phyloP scores from a whole-genome alignment of 176 grass and related monocot genomes.

The Musa itinerans region DNA sequence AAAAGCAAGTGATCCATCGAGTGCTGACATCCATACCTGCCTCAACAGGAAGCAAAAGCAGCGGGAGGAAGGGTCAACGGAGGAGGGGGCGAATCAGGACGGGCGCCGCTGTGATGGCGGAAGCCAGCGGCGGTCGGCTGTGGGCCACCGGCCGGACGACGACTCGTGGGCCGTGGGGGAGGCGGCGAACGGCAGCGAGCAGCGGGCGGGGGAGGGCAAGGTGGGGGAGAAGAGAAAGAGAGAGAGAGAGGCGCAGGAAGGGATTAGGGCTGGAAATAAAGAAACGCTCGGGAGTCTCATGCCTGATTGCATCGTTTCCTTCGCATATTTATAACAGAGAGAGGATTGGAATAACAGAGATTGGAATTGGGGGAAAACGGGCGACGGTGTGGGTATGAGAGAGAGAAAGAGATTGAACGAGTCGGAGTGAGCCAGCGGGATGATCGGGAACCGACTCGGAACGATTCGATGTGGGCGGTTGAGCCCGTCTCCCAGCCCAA shows the following conservation, averaged over 20 bases:
- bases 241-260: background rate
- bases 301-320: background rate
- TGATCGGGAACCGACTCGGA: background rate
- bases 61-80: no score
- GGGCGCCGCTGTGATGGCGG: no score
- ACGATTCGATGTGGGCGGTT: background rate
- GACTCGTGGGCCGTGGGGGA: no score
- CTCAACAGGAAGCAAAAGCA: no score
- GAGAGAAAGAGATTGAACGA: constrained; percentile 1
- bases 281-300: background rate
- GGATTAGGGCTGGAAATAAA: background rate
- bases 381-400: background rate
- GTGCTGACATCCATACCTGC: no score
- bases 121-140: no score
- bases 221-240: background rate
- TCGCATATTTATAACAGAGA: constrained; percentile 1
- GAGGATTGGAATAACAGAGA: background rate
- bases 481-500: background rate
- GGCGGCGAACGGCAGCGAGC: background rate
- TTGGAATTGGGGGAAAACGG: background rate
- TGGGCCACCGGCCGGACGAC: no score
- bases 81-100: no score
- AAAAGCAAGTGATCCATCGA: no score
- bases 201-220: background rate
- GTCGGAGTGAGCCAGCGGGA: background rate